Base-by-base conservation (phyloP, 2,329 filamentous ascomycete species). In the Epichloe festucae region DNA sequence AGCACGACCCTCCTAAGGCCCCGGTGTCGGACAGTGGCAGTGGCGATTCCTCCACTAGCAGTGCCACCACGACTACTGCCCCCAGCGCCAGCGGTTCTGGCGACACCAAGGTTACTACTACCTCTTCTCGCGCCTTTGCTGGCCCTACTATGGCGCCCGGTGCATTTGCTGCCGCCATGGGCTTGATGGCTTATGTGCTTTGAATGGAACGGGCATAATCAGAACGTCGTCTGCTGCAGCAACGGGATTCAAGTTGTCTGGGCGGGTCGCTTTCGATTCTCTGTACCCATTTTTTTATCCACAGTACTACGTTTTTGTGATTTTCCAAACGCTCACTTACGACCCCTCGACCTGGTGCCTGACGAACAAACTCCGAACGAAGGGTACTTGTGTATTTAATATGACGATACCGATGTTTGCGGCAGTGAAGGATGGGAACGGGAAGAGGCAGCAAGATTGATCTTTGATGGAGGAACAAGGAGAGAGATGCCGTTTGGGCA, bases 161-260 rank as follows among this genome's bases (percentile, higher is more conserved):
- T 46, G 66, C 63, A 21, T 74, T 73, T 6, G 73, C 70, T 36
- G 69, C 73, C 41, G 77, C 75, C 53, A 62, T 76, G 44, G 77
- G 75, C 51, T 61, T 79, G 44, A 64, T 79, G 55, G 77, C 76
- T 56, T 75, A 74, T 58, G 62, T 78, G 56, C 62, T 79, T 60
- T 78, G 72, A 54, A 49, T 41, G 41, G 40, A 41, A n/a, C 19
- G 42, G 36, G 41, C 23, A 42, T 6, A 31, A 46, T 49, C 51
- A 46, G 21, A 48, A 50, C 21, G n/a, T 38, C 35, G 40, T 40
- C 38, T 35, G 42, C 39, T 12, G 47, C 17, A 6, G 39, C 39
- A 43, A 42, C 27, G 7, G 19, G 17, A 31, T 40, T 19, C 12
- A 34, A 56, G 48, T 51, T 56, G 50, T 52, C 46, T 51, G 49